Base-by-base conservation (phyloP, 208 protist genomes). In the Zelonia costaricensis region DNA sequence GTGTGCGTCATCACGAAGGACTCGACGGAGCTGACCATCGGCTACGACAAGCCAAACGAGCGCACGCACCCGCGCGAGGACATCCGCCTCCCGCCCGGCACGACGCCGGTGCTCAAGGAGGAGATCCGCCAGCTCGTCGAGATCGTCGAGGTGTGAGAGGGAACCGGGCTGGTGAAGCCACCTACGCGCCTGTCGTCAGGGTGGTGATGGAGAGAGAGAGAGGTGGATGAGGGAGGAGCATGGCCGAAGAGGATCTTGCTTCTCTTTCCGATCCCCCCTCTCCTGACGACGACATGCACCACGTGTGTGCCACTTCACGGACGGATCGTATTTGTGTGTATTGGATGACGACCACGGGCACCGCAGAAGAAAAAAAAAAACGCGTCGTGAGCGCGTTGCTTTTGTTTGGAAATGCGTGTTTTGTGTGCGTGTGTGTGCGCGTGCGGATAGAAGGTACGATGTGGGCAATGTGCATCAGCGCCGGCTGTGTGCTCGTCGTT, bases 1-100 rank as follows among this genome's bases (percentile, higher is more conserved):
- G 43, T 99, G 22, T 98, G 89, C 59, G 95, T 99, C 10, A 99
- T 99, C 75, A 96, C 87, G 9, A 93, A 88, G 72, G 59, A 72
- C 25, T 84, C 86, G 75, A 93, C 85, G 36, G 91, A 96, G 58
- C 69, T 94, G 42, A 70, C 78, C 4, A 92, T 93, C 46, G 91
- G 87, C 46, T 93, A 89, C 68, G 84, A 93, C 62, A 80, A 88
- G 74, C 85, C 91, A 40, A 93, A 92, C 71, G 74, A 91, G 63
- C 91, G 91, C 33, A 87, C 71, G 63, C 75, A 86, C 78, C 91
- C 91, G 4, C 82, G 81, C 28, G 85, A 89, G 49, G 70, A 92
- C 7, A 76, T 92, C 38, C 35, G 42, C 13, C 76, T 96, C 12
- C 81, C 87, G 15, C 83, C 91, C 25, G 91, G 91, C 39, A 96